phyloP scores from a whole-genome alignment of 192 early-diverging fungal species.

The Coemansia sp. region DNA sequence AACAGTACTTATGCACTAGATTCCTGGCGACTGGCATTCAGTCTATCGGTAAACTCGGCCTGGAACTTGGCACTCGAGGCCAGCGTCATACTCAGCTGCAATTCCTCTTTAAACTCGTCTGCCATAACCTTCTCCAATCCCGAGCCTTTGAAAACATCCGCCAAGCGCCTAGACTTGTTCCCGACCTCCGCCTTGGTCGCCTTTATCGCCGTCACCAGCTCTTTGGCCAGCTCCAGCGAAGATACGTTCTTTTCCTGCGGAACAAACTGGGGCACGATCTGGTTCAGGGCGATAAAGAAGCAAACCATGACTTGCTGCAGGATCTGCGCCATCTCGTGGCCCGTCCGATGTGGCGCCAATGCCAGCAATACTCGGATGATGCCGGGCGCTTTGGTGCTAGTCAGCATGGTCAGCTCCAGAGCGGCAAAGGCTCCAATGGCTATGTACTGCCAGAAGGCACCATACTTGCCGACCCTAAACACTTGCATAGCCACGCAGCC shows the following conservation, averaged over 20 bases:
- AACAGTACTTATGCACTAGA: neutral
- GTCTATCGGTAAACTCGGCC: slow-evolving; percentile 29
- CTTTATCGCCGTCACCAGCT: slow-evolving; percentile 18
- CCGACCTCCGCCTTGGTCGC: slow-evolving; percentile 29
- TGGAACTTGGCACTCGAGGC: slow-evolving; percentile 34
- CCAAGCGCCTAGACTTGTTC: slow-evolving; percentile 23
- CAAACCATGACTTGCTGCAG: slow-evolving; percentile 48
- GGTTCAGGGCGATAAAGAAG: slow-evolving; percentile 51
- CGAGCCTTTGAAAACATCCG: slow-evolving; percentile 27
- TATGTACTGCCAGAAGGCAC: slow-evolving; percentile 52
- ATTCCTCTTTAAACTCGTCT: slow-evolving; percentile 33
- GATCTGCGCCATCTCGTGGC: slow-evolving; percentile 46
- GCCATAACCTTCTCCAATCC: slow-evolving; percentile 23
- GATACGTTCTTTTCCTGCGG: slow-evolving; percentile 37
- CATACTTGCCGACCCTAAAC: slow-evolving; percentile 39
- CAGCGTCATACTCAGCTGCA: slow-evolving; percentile 45
- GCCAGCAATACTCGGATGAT: slow-evolving; percentile 28
- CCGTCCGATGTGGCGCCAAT: slow-evolving; percentile 44
- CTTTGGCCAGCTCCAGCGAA: slow-evolving; percentile 39
- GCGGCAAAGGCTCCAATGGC: slow-evolving; percentile 44
- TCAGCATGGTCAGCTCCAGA: slow-evolving; percentile 47
- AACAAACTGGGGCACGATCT: slow-evolving; percentile 53
- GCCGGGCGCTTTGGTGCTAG: slow-evolving; percentile 27
- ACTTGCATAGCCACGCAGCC: slow-evolving; percentile 48
- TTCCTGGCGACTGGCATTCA: slow-evolving; percentile 20